Evolutionary conservation across 2,329 filamentous ascomycete genomes (phyloP).

Genomic region (Colletotrichum incanum): DNA sequence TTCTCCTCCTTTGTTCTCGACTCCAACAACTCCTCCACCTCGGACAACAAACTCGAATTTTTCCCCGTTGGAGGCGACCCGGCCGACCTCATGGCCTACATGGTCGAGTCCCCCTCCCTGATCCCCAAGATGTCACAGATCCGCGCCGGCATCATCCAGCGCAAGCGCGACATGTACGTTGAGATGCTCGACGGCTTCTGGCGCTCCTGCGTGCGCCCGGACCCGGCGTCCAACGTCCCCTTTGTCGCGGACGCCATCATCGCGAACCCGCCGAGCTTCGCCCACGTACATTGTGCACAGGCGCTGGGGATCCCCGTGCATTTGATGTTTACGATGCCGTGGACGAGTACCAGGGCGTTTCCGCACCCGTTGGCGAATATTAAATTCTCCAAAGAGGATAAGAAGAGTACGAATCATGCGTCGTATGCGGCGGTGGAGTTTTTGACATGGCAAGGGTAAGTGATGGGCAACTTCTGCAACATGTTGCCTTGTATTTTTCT

Average conservation of each 20-base stretch:
- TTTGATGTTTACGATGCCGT: conserved; percentile 77
- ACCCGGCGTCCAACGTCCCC: conserved; percentile 47
- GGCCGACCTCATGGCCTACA: conserved; percentile 55
- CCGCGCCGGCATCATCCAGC: conserved; percentile 47
- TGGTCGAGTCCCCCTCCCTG: conserved; percentile 50
- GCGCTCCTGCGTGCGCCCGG: conserved; percentile 44
- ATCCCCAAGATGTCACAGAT: conserved; percentile 48
- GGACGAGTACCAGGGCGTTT: conserved; percentile 80
- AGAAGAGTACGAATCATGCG: conserved; percentile 77
- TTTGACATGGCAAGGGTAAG: conserved; percentile 80
- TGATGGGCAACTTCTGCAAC: not conserved
- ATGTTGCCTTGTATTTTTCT: not conserved
- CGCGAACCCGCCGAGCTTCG: conserved; percentile 65
- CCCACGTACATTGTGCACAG: conserved; percentile 64
- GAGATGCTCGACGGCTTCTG: conserved; percentile 49
- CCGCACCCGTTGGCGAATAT: conserved; percentile 83
- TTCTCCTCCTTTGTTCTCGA: conserved; percentile 65
- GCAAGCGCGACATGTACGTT: conserved; percentile 46
- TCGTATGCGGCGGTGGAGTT: conserved; percentile 82
- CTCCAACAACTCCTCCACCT: conserved; percentile 42
- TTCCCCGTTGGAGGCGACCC: conserved; percentile 69
- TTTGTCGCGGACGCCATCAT: conserved; percentile 68
- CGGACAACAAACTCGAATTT: conserved; percentile 59
- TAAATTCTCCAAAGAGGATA: conserved; percentile 64
- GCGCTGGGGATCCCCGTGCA: conserved; percentile 61